Evolutionary conservation across 1,284 basidiomycete species (phyloP), one percentile per base, ranked within the genome.

Genomic region (Cutaneotrichosporon dermatis): DNA sequence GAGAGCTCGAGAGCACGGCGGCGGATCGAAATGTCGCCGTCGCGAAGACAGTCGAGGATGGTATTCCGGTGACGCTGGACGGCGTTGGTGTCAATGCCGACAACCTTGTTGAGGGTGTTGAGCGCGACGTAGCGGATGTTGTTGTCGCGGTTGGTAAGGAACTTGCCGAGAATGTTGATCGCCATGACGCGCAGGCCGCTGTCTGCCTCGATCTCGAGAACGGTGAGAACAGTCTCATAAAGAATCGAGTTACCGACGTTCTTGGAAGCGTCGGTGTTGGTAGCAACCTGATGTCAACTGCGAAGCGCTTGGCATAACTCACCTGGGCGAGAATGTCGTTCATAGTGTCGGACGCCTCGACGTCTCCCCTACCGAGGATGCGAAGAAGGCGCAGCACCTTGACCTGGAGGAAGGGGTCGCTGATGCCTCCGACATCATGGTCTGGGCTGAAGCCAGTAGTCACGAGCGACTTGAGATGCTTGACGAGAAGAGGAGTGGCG

Each of bases 61-160:
- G 92, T 99, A 77, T 95, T 94, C 43, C 94, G 89, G 77, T 99
- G 96, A 34, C 96, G 86, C 78, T 98, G 95, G 0, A 99, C 96
- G 33, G 96, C 96, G 73, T 94, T 95, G 8, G 95, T 98, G 78
- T 99, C 95, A 82, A 99, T 95, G 9, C 89, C 84, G 4, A 99
- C 95, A 34, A 99, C 95, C 78, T 99, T 99, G 83, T 96, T 98
- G 50, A 99, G 84, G 0, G 96, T 99, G 79, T 99, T 95, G 53
- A 99, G 84, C 5, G 96, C 95, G 48, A 99, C 96, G 76, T 99
- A 99, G 90, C 93, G 86, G 70, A 99, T 99, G 75, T 99, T 99
- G 80, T 99, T 99, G 77, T 99, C 96, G 37, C 92, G 84, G 79
- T 99, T 99, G 72, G 91, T 89, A 69, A 99, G 81, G 81, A 99